Evolutionary conservation across 1,139 yeast species (phyloP).

Genomic region (Nadsonia starkeyi-henricii): DNA sequence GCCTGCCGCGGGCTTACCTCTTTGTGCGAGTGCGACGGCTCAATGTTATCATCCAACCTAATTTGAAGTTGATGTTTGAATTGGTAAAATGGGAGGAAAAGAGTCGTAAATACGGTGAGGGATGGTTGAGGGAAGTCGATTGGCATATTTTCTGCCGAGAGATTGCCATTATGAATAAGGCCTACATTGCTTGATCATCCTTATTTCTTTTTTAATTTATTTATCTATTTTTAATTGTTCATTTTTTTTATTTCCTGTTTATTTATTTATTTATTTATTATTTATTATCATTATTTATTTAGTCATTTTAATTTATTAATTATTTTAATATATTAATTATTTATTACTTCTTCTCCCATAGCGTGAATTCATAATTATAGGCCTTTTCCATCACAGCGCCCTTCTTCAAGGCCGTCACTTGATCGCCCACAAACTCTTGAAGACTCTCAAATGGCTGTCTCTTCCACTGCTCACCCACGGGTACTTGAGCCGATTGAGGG

Average conservation of each 20-base stretch:
- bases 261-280: constrained; percentile 2
- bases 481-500: constrained; percentile 1
- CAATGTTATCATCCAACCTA: constrained; percentile 85
- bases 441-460: constrained; percentile 24
- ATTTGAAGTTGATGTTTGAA: constrained; percentile 73
- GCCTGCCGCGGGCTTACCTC: constrained; percentile 60
- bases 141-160: constrained; percentile 89
- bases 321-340: background rate
- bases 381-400: constrained; percentile 35
- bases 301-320: constrained; percentile 2
- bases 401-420: constrained; percentile 22
- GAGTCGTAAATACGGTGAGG: constrained; percentile 19
- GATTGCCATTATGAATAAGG: constrained; percentile 59
- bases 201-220: background rate
- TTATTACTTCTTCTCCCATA: constrained; percentile 29
- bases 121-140: constrained; percentile 55
- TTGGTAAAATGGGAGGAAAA: constrained; percentile 64
- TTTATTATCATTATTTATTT: constrained; percentile 4
- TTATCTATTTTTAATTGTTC: background rate
- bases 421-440: constrained; percentile 28
- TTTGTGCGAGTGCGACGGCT: constrained; percentile 72
- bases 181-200: constrained; percentile 27
- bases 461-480: constrained; percentile 17
- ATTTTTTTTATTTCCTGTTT: constrained; percentile 2
- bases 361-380: constrained; percentile 34